phyloP scores from a whole-genome alignment of 164 flowering plant genomes.

The Vitis rupestris region DNA sequence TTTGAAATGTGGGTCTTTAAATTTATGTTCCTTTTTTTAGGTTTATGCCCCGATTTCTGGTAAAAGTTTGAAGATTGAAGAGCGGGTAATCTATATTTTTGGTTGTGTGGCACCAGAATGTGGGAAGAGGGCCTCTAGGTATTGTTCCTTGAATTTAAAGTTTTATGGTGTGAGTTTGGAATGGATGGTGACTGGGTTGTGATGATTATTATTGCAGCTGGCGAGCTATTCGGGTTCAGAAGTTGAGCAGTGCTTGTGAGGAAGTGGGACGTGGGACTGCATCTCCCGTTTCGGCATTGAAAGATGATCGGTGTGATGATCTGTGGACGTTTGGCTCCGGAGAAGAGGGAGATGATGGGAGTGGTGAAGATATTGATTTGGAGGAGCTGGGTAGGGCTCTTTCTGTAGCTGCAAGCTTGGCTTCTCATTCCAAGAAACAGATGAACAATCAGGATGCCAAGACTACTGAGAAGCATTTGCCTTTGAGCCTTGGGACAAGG shows the following conservation, averaged over 20 bases:
- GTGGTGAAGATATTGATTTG: slow-evolving; percentile 54
- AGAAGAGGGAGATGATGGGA: slow-evolving; percentile 23
- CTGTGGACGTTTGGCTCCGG: neutral
- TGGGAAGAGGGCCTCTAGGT: slow-evolving; percentile 56
- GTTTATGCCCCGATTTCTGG: slow-evolving; percentile 74
- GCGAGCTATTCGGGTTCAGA: slow-evolving; percentile 81
- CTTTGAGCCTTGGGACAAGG: slow-evolving; percentile 14
- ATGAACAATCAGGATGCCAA: slow-evolving; percentile 12
- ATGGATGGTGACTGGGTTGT: too few species aligned
- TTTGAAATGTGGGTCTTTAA: neutral
- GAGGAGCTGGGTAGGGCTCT: slow-evolving; percentile 63
- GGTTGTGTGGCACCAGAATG: slow-evolving; percentile 64
- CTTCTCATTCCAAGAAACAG: slow-evolving; percentile 47
- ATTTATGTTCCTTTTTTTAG: slow-evolving; percentile 26
- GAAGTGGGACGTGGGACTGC: slow-evolving; percentile 18
- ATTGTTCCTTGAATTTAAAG: too few species aligned
- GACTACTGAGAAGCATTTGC: slow-evolving; percentile 16
- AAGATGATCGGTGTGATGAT: slow-evolving; percentile 29
- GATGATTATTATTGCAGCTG: slow-evolving; percentile 45
- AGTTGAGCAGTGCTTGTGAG: slow-evolving; percentile 11
- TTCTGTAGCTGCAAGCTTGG: slow-evolving; percentile 45
- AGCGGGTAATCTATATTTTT: slow-evolving; percentile 68
- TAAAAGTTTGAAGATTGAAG: slow-evolving; percentile 43
- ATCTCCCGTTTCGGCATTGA: slow-evolving; percentile 26
- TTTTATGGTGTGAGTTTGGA: too few species aligned